phyloP scores from a whole-genome alignment of 768 basidiomycete genomes.

The Boletellus ananas region DNA sequence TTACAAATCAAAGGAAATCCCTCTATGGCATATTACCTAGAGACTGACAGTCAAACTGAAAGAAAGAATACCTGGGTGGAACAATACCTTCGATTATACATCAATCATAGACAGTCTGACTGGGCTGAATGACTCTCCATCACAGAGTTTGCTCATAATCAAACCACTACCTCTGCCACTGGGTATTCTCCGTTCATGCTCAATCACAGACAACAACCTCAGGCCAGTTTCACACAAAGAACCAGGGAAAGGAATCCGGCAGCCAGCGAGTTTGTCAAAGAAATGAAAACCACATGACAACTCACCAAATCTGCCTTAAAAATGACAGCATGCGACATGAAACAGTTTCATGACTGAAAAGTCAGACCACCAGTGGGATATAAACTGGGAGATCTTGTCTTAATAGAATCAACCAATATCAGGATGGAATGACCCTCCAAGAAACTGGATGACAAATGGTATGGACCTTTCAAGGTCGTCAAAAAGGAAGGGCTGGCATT shows the following conservation, averaged over 20 bases:
- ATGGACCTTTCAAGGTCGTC: no score
- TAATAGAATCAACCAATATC: not conserved
- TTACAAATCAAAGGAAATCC: no score
- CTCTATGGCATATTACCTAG: no score
- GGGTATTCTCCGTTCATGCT: not conserved
- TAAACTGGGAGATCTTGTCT: not conserved
- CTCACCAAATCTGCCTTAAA: not conserved
- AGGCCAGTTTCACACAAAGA: no score
- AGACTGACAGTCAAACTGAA: no score
- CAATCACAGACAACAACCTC: no score
- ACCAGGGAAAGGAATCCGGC: no score
- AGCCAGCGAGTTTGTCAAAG: not conserved
- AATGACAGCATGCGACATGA: not conserved
- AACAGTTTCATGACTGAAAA: not conserved
- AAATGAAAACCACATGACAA: not conserved
- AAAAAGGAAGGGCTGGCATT: not conserved
- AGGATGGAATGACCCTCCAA: not conserved
- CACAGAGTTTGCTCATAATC: not conserved
- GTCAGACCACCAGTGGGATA: not conserved
- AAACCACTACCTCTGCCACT: not conserved
- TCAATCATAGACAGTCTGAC: not conserved
- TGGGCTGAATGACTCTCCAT: not conserved
- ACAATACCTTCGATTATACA: no score
- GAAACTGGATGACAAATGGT: no score
- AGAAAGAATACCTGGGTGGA: no score